phyloP scores from a whole-genome alignment of 768 basidiomycete species.

The Panaeolus papilionaceus region DNA sequence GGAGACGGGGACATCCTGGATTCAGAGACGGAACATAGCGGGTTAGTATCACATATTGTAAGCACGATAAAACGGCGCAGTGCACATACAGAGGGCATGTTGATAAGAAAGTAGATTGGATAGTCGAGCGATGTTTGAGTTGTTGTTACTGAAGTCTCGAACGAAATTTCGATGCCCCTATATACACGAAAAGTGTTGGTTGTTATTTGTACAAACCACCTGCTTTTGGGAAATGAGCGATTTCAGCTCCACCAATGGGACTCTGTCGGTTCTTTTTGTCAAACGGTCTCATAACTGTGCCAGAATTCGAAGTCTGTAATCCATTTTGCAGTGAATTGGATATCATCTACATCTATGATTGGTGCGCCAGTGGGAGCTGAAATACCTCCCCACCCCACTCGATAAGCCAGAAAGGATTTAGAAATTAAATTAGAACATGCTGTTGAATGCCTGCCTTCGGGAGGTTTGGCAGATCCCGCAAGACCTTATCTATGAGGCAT shows the following conservation, averaged over 20 bases:
- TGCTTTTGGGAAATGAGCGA: neutral
- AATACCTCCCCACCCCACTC: neutral
- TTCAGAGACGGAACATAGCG: neutral
- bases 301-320: neutral
- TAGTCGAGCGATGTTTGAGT: neutral
- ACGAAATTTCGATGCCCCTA: neutral
- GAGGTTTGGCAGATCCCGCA: no score
- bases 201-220: neutral
- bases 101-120: neutral
- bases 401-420: no score
- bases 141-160: neutral
- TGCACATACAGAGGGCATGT: neutral
- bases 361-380: neutral
- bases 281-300: neutral
- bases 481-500: no score
- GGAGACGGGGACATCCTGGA: neutral
- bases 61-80: neutral
- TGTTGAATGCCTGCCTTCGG: no score
- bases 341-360: neutral
- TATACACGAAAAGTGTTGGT: neutral
- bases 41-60: neutral
- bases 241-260: slow-evolving; percentile 3
- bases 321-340: neutral
- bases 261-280: neutral
- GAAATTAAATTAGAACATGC: no score